These are phyloP conservation scores for Knoxia roxburghii DNA, from an alignment of 257 asterid genomes.

Conservation along the genomic window DNA sequence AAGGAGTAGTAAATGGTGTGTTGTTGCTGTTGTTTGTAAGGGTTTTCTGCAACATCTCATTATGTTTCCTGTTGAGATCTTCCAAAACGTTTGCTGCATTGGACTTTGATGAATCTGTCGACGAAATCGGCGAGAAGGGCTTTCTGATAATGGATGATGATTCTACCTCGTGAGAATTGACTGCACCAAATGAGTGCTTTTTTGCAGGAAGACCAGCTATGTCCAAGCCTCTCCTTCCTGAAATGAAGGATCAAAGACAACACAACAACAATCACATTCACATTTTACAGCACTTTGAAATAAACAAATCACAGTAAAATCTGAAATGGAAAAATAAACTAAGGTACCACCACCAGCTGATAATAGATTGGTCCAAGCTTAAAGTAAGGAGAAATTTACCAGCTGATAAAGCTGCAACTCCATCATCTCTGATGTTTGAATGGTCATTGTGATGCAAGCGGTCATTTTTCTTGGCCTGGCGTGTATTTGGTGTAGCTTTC, in stretches of 20 bases:
- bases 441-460: conserved; percentile 22
- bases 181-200: conserved; percentile 32
- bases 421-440: conserved; percentile 40
- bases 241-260: conserved; percentile 14
- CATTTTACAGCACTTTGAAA: background rate
- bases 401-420: conserved; percentile 45
- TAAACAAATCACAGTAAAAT: background rate
- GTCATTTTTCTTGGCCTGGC: conserved; percentile 30
- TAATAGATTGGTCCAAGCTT: background rate
- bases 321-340: too few species aligned
- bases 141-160: conserved; percentile 51
- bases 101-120: conserved; percentile 67
- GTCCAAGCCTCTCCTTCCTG: conserved; percentile 89
- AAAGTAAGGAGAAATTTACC: conserved; percentile 37
- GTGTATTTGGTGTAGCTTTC: conserved; percentile 36
- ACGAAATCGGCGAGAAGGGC: conserved; percentile 90
- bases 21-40: conserved; percentile 37
- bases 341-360: too few species aligned
- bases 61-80: conserved; percentile 56
- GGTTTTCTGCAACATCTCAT: conserved; percentile 47
- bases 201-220: conserved; percentile 57
- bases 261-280: background rate
- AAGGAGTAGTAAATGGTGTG: conserved; percentile 50
- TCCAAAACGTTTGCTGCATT: conserved; percentile 50
- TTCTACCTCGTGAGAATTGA: conserved; percentile 42